Evolutionary conservation across 306 rosid genomes (phyloP), one percentile per base, ranked within the genome.

Genomic region (Castanospermum australe): DNA sequence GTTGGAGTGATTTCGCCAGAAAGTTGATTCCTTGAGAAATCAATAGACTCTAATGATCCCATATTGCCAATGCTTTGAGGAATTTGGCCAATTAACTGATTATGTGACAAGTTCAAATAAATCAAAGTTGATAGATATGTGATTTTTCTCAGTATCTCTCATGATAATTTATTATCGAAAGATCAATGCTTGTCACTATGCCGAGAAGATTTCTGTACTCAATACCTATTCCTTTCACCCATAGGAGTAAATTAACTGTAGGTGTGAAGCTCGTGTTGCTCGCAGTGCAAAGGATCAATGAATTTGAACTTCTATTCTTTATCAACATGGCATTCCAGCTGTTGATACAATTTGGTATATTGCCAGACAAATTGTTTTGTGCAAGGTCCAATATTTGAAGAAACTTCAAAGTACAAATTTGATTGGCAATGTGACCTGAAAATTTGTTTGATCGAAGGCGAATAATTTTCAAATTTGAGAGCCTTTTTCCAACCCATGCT

Each of bases 391-490:
- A 67, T 1, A 78, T 38, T 14, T 61, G 71, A 14, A 69, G 39
- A 45, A 10, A 38, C 57, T 47, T 5, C 1, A 69, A 73, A 44
- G 15, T n/a, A 30, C 77, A 70, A 1, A 70, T 56, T 15, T 79
- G 69, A 20, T 3, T 6, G 21, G 77, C 77, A 65, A 79, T 59
- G 4, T 62, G 45, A 15, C 69, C 83, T 4, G 6, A 5, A 41
- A 79, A 54, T 36, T n/a, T 68, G n/a, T 79, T 79, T 32, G 77
- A 72, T 39, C 79, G 17, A 4, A 81, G 75, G 14, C 79, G 38
- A 51, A 81, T 80, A 62, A 81, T 73, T 65, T 65, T 78, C 28
- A 73, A n/a, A n/a, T n/a, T n/a, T n/a, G n/a, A n/a, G n/a, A n/a
- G n/a, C n/a, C n/a, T n/a, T n/a, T n/a, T n/a, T n/a, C n/a, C n/a